Base-by-base conservation (phyloP, 2,329 filamentous ascomycete species). In the Scytalidium sp. region DNA sequence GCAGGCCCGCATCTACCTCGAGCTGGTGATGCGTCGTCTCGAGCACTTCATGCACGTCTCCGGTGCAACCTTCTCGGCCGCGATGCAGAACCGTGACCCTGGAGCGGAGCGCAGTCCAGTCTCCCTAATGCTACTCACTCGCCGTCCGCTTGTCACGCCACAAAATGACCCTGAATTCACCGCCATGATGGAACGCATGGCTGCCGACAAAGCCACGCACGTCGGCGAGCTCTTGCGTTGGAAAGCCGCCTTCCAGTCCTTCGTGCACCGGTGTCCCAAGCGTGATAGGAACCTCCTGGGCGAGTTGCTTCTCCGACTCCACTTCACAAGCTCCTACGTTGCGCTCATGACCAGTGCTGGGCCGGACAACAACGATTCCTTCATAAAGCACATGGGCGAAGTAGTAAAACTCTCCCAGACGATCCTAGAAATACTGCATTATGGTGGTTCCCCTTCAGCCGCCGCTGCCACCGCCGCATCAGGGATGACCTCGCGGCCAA, bases 21-120 rank as follows among this genome's bases (percentile, higher is more conserved):
- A 59, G 20, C 50, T 60, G 13, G 58, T 60, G 11, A 56, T 52
- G 25, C 45, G 56, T 8, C 53, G 56, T 3, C 25, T 55, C 9
- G 51, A 56, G 52, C 56, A 60, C 42, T 57, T 54, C 44, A 54
- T 54, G 41, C 29, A 47, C 22, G 21, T 21, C 19, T 44, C 25
- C 13, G 17, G 13, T 19, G 20, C 32, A 20, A 40, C 41, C 15
- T 25, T 53, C 49, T 49, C 21, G 48, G 47, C 23, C 47, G 44
- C 7, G 36, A 23, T 9, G n/a, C 32, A 11, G 27, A 15, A 40
- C 20, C n/a, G 9, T 19, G 21, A 22, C 15, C 32, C 32, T 15
- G 13, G 32, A 5, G 32, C 19, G 4, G 19, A 22, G 22, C 41
- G 41, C 8, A 15, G 9, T 25, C 41, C 41, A 43, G 19, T 43